Evolutionary conservation across 768 basidiomycete genomes (phyloP).

Genomic region (Trichaptum fuscoviolaceum): DNA sequence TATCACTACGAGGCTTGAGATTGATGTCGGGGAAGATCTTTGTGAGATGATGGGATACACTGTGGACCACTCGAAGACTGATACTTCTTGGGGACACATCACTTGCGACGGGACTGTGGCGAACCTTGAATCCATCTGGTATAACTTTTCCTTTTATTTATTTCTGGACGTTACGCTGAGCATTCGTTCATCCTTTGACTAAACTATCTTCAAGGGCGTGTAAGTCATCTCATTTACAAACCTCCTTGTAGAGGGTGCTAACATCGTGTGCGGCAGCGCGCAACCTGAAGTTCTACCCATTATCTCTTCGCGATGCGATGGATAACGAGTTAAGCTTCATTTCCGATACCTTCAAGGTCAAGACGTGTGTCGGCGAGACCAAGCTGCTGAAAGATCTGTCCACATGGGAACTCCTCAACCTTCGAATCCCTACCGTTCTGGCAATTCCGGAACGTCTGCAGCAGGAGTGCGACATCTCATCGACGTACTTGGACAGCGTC

Average conservation of each 20-base stretch:
- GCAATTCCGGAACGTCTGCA: conserved; percentile 30
- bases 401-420: conserved; percentile 39
- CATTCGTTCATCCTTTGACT: background rate
- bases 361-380: conserved; percentile 18
- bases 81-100: conserved; percentile 39
- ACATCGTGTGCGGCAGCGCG: conserved; percentile 26
- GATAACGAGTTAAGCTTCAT: conserved; percentile 27
- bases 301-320: conserved; percentile 32
- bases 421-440: conserved; percentile 27
- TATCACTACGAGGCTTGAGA: conserved; percentile 33
- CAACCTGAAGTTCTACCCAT: conserved; percentile 42
- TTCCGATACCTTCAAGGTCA: conserved; percentile 24
- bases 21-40: conserved; percentile 34
- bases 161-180: background rate
- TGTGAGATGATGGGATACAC: conserved; percentile 37
- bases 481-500: conserved; percentile 25
- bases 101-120: conserved; percentile 39
- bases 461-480: conserved; percentile 29
- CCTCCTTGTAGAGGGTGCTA: background rate
- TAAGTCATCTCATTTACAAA: background rate
- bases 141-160: conserved; percentile 9
- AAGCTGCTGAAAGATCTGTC: conserved; percentile 26
- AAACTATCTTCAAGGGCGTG: background rate
- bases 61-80: conserved; percentile 11
- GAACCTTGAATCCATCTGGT: conserved; percentile 44